Evolutionary conservation across 129 eudicot species (phyloP).

Genomic region (Smallanthus sonchifolius): DNA sequence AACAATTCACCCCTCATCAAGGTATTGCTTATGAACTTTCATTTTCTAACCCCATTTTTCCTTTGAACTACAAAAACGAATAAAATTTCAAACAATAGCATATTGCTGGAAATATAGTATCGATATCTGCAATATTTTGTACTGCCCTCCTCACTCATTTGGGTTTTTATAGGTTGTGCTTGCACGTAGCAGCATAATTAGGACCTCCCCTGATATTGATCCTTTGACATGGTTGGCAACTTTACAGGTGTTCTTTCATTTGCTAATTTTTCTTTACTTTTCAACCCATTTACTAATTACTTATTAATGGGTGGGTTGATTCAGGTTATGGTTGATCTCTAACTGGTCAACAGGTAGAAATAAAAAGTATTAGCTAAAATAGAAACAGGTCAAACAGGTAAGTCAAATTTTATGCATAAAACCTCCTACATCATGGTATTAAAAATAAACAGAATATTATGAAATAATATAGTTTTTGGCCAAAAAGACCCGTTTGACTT

Average conservation of each 20-base stretch:
- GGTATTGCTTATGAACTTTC: constrained; percentile 33
- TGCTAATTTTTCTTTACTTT: background rate
- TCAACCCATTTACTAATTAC: background rate
- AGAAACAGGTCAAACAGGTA: background rate
- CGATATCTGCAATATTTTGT: background rate
- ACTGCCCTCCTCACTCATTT: background rate
- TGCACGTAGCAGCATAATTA: constrained; percentile 91
- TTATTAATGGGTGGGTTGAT: background rate
- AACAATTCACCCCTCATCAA: constrained; percentile 60
- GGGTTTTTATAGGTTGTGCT: constrained; percentile 70
- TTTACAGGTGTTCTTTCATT: constrained; percentile 53
- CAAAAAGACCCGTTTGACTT: background rate
- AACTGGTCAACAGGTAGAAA: background rate
- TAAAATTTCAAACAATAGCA: background rate
- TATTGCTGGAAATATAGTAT: constrained; percentile 1
- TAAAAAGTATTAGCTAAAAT: background rate
- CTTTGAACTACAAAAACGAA: background rate
- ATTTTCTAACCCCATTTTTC: background rate
- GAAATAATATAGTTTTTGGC: background rate
- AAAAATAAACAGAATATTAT: background rate
- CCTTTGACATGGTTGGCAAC: constrained; percentile 80
- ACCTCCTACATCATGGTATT: background rate
- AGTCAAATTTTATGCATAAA: background rate
- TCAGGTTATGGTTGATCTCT: constrained; percentile 7
- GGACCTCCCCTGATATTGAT: constrained; percentile 71